These are phyloP conservation scores for Fusarium fujikuroi DNA, from an alignment of 2,329 filamentous ascomycete species.

Conservation along the genomic window DNA sequence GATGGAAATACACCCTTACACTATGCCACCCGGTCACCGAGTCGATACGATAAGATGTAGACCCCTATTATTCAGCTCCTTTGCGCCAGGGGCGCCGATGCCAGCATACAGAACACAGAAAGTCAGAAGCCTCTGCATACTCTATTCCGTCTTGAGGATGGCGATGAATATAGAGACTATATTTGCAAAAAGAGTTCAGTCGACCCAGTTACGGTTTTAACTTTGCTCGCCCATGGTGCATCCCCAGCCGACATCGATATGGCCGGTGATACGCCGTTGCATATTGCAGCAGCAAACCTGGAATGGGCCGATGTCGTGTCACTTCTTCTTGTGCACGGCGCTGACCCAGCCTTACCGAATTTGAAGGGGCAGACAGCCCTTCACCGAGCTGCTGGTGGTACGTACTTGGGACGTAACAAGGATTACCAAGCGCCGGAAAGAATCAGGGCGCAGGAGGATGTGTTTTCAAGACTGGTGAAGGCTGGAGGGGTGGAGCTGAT, in stretches of 20 bases:
- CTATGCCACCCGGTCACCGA: neutral
- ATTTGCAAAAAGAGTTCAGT: neutral
- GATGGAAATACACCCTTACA: neutral
- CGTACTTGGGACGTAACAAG: neutral
- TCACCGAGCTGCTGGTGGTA: neutral
- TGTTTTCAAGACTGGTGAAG: neutral
- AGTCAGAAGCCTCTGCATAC: neutral
- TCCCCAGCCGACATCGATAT: neutral
- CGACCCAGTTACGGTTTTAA: neutral
- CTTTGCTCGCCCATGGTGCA: neutral
- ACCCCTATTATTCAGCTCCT: fast-evolving
- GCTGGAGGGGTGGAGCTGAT: neutral
- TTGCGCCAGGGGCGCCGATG: neutral
- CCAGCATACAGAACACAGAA: neutral
- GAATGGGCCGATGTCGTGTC: neutral
- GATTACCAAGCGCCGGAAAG: neutral
- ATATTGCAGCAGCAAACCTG: neutral
- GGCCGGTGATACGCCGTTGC: neutral
- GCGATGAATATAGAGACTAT: neutral
- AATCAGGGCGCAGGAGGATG: neutral
- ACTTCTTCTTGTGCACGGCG: neutral
- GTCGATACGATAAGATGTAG: neutral
- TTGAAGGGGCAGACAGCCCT: neutral
- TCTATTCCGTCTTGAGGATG: neutral
- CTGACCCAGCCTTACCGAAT: neutral